A percentile compares a stretch with the other conserved stretches of the same genome.
Conservation (phyloP, 371 early-diverging fungal genomes). For the Mycotypha africana region DNA sequence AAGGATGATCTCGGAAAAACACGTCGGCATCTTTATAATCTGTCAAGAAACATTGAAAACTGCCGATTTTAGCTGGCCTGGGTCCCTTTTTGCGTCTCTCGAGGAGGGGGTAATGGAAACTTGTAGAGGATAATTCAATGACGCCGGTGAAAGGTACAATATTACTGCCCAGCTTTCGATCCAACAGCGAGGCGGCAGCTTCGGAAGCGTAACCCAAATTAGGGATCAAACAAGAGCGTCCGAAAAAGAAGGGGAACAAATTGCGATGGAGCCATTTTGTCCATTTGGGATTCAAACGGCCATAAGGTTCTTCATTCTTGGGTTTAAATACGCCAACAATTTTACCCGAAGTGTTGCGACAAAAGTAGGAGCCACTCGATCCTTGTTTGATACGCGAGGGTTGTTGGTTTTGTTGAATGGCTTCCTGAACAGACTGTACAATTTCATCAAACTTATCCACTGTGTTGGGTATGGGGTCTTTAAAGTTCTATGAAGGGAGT, state of each 20-base stretch:
- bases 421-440: conserved; percentile 64
- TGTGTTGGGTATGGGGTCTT: conserved; percentile 34
- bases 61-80: conserved; percentile 77
- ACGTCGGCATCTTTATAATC: conserved; percentile 80
- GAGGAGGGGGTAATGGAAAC: conserved; percentile 72
- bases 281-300: conserved; percentile 89
- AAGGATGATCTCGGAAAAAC: conserved; percentile 69
- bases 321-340: conserved; percentile 92
- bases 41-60: conserved; percentile 81
- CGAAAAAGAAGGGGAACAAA: conserved; percentile 86
- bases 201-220: conserved; percentile 88
- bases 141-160: conserved; percentile 87
- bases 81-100: conserved; percentile 34
- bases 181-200: conserved; percentile 78
- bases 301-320: conserved; percentile 93
- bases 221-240: conserved; percentile 83
- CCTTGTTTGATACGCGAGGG: conserved; percentile 74
- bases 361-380: conserved; percentile 89
- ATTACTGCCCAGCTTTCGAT: conserved; percentile 68
- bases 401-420: conserved; percentile 62
- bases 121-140: conserved; percentile 62
- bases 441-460: conserved; percentile 50
- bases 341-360: conserved; percentile 61
- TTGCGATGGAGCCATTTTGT: conserved; percentile 90
- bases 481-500: conserved; percentile 16